Evolutionary conservation across 441 rosid genomes (phyloP), one percentile per base, ranked within the genome.

Genomic region (Jatropha podagrica): DNA sequence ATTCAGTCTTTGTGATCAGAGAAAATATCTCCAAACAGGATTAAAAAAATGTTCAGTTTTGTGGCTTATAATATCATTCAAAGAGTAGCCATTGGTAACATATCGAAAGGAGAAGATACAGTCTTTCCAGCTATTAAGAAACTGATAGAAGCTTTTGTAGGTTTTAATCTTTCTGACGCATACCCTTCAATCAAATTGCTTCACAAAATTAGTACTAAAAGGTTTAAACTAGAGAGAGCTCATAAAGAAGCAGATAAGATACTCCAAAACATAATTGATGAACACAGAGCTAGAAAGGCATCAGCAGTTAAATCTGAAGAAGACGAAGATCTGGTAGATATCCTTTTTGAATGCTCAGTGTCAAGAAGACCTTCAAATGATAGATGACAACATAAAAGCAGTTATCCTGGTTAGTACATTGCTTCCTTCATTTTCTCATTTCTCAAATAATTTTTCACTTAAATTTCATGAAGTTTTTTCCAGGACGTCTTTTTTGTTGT

Each of bases 401-500:
- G 48, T 78, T 10, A 51, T 78, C 9, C 0, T 69, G 71, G 81
- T 78, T 18, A 48, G 66, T 14, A 4, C 32, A 32, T 32, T 32
- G 1, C 32, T 32, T 0, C 32, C 32, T 32, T 32, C 32, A 32
- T 32, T 32, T 32, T 32, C 32, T 32, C 32, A 1, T 32, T 32
- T 32, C 32, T 32, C 1, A 32, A 32, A 32, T 32, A 32, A 32
- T 32, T 32, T 32, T 32, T 32, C 32, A 32, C 32, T 32, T 32
- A 32, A 32, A 32, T 32, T 40, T 52, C 17, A 52, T 52, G 18
- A 52, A 17, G 32, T 52, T 14, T 6, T 60, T 38, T 12, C 18
- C 32, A 85, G 86, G 85, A 85, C 46, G 52, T 85, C 26, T 80
- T 85, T 32, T 3, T 27, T 46, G 89, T 80, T 11, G 88, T 88